Evolutionary conservation across 78 protist species (phyloP), one percentile per base, ranked within the genome.

Genomic region (Dictyostelium brefeldianum): DNA sequence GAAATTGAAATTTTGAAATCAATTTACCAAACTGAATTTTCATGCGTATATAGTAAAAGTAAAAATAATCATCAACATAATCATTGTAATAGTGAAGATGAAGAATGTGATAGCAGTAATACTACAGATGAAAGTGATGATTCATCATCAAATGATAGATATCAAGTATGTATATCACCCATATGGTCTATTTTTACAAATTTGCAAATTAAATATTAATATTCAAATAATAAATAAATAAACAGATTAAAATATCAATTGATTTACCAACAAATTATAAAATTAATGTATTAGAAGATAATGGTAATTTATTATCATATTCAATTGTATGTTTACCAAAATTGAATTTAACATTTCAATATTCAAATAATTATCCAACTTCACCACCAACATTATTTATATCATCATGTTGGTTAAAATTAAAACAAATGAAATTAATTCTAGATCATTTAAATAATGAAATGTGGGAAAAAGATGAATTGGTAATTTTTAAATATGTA

Each of bases 391-490:
- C 17, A 31, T 25, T 67, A 11, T 15, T 20, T 4, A 27, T 67
- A 4, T 67, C 75, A 67, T 31, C 50, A 31, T 67, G 75, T 67
- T 67, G 75, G 75, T 31, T 67, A 31, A 67, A 27, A 31, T 67
- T 67, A 43, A 67, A 67, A 31, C 75, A 67, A 67, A 67, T 67
- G 75, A 31, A 67, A 31, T 5, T 5, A 1, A 6, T 67, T 15
- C 11, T 67, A 31, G 22, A 67, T 31, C n/a, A 67, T 25, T 67
- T 67, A 31, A 11, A 25, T 10, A 67, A 25, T 31, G 29, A 25
- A 25, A 20, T 25, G 29, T 67, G 47, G 41, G 50, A 67, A 31
- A 5, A 1, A 27, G 75, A 43, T n/a, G 75, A 67, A 31, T 67
- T 67, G 48, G 75, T 67, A 17, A 31, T 67, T 31, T 67, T 67